Evolutionary conservation across 208 protist species (phyloP), one percentile per base, ranked within the genome.

Genomic region (Wallacemonas sp.): DNA sequence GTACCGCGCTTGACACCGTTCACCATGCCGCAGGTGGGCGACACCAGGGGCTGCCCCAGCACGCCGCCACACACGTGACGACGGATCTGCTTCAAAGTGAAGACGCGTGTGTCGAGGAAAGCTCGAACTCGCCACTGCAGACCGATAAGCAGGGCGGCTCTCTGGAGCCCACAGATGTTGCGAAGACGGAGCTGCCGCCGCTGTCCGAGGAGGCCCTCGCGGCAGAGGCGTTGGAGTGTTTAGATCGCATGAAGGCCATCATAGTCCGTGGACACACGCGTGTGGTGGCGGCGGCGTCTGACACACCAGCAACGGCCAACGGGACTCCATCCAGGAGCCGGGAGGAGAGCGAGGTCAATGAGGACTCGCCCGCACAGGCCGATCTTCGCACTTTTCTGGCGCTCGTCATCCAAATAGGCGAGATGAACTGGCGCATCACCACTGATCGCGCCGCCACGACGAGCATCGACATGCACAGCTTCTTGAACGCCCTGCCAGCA

Each of bases 361-460:
- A n/a, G n/a, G n/a, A n/a, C n/a, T n/a, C n/a, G n/a, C n/a, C n/a
- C n/a, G n/a, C n/a, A n/a, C n/a, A n/a, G n/a, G n/a, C n/a, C n/a
- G 39, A 45, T 1, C 56, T 62, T 6, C 51, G 51, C 28, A 58
- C 51, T 8, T n/a, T 62, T 12, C 54, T 80, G 22, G 69, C 61
- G 26, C 38, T 84, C 51, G 61, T 66, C 17, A 39, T 86, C 19
- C 67, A 86, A 0, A 61, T 86, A 11, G 62, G 46, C 2, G 71
- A 84, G 49, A 82, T 90, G 74, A 75, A 80, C 42, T 90, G 84
- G 84, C 72, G 75, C 12, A 62, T 78, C 21, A 38, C 15, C 28
- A 61, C 63, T 15, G 67, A 59, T n/a, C 46, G 70, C 53, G 38
- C 42, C 4, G 22, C 46, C 31, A 28, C 66, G 1, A 63, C 87